phyloP scores from a whole-genome alignment of 495 filamentous ascomycete genomes.

The Podospora bellae-mahoneyi region DNA sequence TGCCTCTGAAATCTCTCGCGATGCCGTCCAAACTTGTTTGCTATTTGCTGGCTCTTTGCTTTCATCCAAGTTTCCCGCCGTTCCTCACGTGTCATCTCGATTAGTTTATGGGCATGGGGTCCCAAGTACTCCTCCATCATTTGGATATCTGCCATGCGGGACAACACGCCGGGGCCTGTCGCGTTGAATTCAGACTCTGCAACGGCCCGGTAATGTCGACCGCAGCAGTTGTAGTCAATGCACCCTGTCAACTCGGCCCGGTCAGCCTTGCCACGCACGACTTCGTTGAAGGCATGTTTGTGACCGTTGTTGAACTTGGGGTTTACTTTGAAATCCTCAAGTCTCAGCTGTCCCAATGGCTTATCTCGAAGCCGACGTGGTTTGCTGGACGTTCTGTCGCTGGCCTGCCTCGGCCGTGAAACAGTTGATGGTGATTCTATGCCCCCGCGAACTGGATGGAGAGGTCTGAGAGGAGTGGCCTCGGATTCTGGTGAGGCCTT shows the following conservation, averaged over 20 bases:
- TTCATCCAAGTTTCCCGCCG: conserved; percentile 58
- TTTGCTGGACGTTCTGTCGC: conserved; percentile 16
- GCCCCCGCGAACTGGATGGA: neutral
- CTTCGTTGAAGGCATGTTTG: conserved; percentile 69
- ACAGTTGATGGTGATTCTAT: conserved; percentile 5
- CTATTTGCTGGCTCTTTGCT: conserved; percentile 63
- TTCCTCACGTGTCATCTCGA: conserved; percentile 47
- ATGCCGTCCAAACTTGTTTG: conserved; percentile 72
- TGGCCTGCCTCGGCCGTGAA: neutral
- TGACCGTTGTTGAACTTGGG: conserved; percentile 67
- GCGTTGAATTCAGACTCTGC: conserved; percentile 46
- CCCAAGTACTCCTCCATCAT: conserved; percentile 69
- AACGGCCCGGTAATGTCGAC: conserved; percentile 64
- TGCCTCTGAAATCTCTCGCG: conserved; percentile 66
- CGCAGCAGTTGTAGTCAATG: conserved; percentile 72
- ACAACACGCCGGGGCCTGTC: conserved; percentile 27
- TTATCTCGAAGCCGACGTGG: conserved; percentile 47
- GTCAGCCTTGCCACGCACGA: conserved; percentile 68
- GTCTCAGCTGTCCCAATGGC: conserved; percentile 49
- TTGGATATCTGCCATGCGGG: conserved; percentile 44
- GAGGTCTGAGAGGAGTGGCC: neutral
- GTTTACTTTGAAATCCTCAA: conserved; percentile 83
- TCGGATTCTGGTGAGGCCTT: conserved; percentile 6
- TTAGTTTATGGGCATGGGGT: conserved; percentile 47
- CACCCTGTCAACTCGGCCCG: conserved; percentile 80